Base-by-base conservation (phyloP, 2,329 filamentous ascomycete species). In the Fusarium tuaranense region DNA sequence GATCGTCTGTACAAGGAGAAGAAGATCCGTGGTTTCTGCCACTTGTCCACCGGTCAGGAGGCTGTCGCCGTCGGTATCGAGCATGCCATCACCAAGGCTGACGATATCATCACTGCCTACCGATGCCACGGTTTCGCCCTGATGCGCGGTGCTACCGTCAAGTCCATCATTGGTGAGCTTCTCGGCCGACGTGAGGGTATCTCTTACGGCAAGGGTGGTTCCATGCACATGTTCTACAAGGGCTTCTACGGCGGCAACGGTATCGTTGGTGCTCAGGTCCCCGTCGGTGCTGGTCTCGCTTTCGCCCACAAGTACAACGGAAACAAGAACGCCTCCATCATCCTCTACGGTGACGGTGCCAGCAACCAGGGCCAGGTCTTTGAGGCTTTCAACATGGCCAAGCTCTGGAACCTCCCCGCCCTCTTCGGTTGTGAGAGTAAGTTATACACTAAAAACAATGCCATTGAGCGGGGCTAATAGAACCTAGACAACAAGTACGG, bases 331-430 rank as follows among this genome's bases (percentile, higher is more conserved):
- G 93, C 95, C 74, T 93, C 93, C 74, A 90, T 99, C 78, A 91
- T 96, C 76, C 91, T 99, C 69, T 99, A 99, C 86, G 97, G 97
- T 89, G 97, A 99, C 81, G 97, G 97, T 89, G 97, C 97, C 77
- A 94, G 93, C 89, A 99, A 99, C 90, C 97, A 99, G 89, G 97
- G 97, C 76, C 97, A 99, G 87, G 97, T 99, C 80, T 99, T 99
- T 82, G 97, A 99, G 90, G 95, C 97, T 73, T 99, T 97, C 92
- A 99, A 99, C 92, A 99, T 99, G 97, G 97, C 97, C 75, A 98
- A 98, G 91, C 92, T 99, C 78, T 99, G 97, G 97, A 95, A 97
- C 80, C 89, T 99, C 58, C 97, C 97, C 65, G 91, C 95, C 78
- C 93, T 99, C 78, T 99, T 99, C 83, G 95, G 95, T 79, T 99